Base-by-base conservation (phyloP, 2,329 filamentous ascomycete species). In the Rhytidhysteron rufulum region DNA sequence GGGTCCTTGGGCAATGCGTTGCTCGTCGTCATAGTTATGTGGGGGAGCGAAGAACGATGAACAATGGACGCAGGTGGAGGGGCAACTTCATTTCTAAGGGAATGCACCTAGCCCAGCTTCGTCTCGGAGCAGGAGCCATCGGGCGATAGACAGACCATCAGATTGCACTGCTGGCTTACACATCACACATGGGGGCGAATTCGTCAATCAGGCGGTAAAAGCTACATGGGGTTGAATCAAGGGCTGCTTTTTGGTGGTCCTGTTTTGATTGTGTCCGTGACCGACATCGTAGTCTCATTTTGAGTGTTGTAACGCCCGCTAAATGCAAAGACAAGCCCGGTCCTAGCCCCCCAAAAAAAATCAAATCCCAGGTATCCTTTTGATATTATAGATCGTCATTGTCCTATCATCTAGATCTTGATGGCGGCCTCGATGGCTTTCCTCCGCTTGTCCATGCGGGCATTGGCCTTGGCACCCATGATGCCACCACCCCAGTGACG, bases 401-500 rank as follows among this genome's bases (percentile, higher is more conserved):
- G 13, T 19, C 19, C 34, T 38, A 43, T 31, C 31, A 39, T 65
- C 79, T 94, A 98, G 78, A 98, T 94, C 86, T 97, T 97, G 82
- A 96, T 89, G 70, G 93, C 90, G 67, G 74, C 75, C 76, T 97
- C 93, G 52, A 93, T 67, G 67, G 90, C 89, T 86, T 96, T 96
- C 75, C 85, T 81, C 80, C 88, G 88, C 86, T 95, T 96, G 72
- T 81, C 78, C 66, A 77, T 75, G 61, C 77, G 74, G 53, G 80
- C 82, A 57, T 82, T 82, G 68, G 93, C 90, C 88, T 98, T 98
- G 70, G 84, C 79, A 66, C 93, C 83, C 90, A 98, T 96, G 78
- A 98, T 96, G 74, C 94, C 94, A 82, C 93, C 93, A 78, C 94
- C 93, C 93, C 94, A 98, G 77, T 91, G 87, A 71, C 86, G 84